Conservation (phyloP, 140 eudicot genomes). For the Oenanthe javanica region DNA sequence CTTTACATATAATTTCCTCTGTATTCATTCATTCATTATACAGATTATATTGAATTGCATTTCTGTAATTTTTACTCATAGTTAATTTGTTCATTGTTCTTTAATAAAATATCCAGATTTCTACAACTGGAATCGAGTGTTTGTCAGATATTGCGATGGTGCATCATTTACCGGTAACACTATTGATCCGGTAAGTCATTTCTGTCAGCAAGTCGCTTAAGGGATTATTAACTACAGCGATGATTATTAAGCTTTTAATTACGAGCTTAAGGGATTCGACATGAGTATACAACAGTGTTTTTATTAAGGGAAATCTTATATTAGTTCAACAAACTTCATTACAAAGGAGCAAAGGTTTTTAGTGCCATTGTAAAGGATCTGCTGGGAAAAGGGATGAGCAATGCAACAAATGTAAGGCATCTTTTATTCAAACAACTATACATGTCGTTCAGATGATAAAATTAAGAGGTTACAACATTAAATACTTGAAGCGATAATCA, state of each 20-base stretch:
- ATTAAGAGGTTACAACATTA: too few species aligned
- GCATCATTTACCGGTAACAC: constrained; percentile 60
- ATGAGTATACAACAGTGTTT: neutral
- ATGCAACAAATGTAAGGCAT: constrained; percentile 18
- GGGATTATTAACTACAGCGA: neutral
- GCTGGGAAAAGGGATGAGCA: constrained; percentile 14
- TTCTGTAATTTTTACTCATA: neutral
- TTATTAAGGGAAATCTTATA: neutral
- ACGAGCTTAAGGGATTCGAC: neutral
- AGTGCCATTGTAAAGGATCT: constrained; percentile 22
- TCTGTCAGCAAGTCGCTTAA: neutral
- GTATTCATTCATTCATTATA: neutral
- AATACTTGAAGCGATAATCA: too few species aligned
- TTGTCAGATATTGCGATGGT: constrained; percentile 63
- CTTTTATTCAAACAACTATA: too few species aligned
- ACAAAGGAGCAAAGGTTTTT: constrained; percentile 23
- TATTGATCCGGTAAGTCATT: constrained; percentile 34
- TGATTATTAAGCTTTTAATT: neutral
- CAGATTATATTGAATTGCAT: neutral
- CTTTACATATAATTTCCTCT: neutral
- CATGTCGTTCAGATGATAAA: too few species aligned
- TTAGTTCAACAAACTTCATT: constrained; percentile 14
- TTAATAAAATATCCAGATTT: constrained; percentile 26
- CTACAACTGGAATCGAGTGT: constrained; percentile 57
- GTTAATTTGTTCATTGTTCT: neutral